Base-by-base conservation (phyloP, 2,329 filamentous ascomycete species). In the Xylariomycetidae sp. region DNA sequence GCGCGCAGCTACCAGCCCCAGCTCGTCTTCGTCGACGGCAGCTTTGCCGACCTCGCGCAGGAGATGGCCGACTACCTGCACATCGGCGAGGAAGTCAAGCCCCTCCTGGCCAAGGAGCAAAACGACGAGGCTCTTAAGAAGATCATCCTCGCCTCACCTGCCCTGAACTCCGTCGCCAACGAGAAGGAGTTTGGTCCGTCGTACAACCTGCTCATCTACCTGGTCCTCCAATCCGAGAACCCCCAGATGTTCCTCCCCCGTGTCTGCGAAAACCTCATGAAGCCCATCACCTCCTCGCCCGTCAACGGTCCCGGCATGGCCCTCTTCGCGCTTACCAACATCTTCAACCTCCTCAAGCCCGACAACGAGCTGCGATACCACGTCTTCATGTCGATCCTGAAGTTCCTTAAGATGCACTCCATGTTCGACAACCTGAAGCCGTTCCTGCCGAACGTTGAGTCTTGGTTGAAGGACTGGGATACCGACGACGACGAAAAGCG, bases 141-240 rank as follows among this genome's bases (percentile, higher is more conserved):
- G 73, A 73, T 98, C 46, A 85, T 96, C 41, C 78, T 81, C 47
- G 84, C 85, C 37, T 87, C 86, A 33, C 65, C 74, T 33, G 75
- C 74, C 31, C 72, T 98, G 58, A 94, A 89, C 64, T 74, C 76
- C 43, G 85, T 88, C 35, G 86, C 90, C 38, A n/a, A n/a, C n/a
- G 92, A 98, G 74, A 93, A 92, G 75, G 90, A 96, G 64, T 92
- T 95, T 61, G 89, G 87, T 40, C 83, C 90, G 39, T 87, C 90
- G 41, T 95, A 95, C 69, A 96, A 98, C 68, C 82, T 96, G 50
- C 82, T 98, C 60, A 82, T 96, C 57, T 86, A 95, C 70, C 81
- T 98, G 40, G 79, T 94, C 48, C 74, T 87, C 53, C 86, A 94
- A 66, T 86, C 88, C 39, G 78, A 84, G 52, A 85, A 89, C 51